Evolutionary conservation across 2,329 filamentous ascomycete genomes (phyloP), one percentile per base, ranked within the genome.

Genomic region (Paraphoma chrysanthemicola): DNA sequence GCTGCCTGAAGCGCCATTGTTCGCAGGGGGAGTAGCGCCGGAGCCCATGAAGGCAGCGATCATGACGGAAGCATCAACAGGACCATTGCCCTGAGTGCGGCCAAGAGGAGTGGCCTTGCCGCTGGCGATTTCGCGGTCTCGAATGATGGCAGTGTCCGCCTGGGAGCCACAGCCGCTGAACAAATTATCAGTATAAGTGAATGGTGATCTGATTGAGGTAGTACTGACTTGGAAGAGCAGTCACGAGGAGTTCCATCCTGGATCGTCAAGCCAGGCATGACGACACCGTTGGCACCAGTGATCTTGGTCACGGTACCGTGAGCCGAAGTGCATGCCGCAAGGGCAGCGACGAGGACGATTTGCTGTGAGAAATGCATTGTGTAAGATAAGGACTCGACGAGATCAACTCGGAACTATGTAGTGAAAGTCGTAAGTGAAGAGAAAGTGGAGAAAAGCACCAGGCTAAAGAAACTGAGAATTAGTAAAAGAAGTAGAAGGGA

Each of bases 71-170:
- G 88, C 83, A 57, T 87, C 80, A 53, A 90, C 82, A 52, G 84
- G 82, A 14, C 88, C 88, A 53, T 83, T 85, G 59, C 83, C 85
- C 68, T 86, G 78, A 44, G 87, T 90, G 59, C 86, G 84, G 57
- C 88, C 88, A 8, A 90, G 82, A 46, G 88, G 82, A 36, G 80
- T 81, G 31, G 83, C 84, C 62, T 82, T 79, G 65, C 78, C 80
- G 48, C 78, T 82, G 39, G 78, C 75, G 45, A 90, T 82, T 71
- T 90, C 88, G 10, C 80, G 75, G 64, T 86, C 79, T 18, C 87
- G 84, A 73, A 90, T 89, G 78, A 90, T 89, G 69, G 87, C 81
- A 16, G 88, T 90, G 71, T 90, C 88, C 54, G 84, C 86, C 71
- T 90, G 84, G 14, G 87, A 83, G 57, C 88, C 88, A 69, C 88